Conservation (phyloP, 106 monocot genomes). For the Amphibolis antarctica region DNA sequence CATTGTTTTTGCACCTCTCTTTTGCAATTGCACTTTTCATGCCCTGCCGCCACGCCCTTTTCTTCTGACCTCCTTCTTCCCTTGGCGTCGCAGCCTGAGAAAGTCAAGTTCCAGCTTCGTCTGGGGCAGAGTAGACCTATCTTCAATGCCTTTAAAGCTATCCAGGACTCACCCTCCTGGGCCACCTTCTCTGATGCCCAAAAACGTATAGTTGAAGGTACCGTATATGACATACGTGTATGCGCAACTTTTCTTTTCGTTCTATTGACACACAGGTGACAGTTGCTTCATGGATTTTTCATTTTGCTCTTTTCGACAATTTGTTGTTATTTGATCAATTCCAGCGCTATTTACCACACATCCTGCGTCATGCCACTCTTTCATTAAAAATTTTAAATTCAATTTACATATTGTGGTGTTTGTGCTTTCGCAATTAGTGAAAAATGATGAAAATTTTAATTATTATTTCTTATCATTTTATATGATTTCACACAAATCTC, state of each 20-base stretch:
- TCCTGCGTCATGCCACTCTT: neutral
- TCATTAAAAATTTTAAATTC: too few species aligned
- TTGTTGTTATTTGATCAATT: too few species aligned
- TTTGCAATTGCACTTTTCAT: neutral
- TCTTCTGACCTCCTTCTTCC: neutral
- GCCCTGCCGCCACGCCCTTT: neutral
- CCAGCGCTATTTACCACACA: too few species aligned
- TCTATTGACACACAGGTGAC: too few species aligned
- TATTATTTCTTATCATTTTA: too few species aligned
- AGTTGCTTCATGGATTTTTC: too few species aligned
- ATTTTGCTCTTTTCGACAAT: too few species aligned
- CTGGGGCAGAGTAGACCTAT: slow-evolving; percentile 96
- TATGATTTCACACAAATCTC: too few species aligned
- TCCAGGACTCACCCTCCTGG: slow-evolving; percentile 65
- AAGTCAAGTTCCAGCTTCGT: slow-evolving; percentile 88
- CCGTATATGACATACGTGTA: neutral
- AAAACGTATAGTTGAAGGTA: slow-evolving; percentile 88
- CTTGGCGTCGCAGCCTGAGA: slow-evolving; percentile 58
- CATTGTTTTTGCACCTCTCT: neutral
- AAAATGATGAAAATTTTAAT: too few species aligned
- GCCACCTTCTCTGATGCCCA: slow-evolving; percentile 48
- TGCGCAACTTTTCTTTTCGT: neutral
- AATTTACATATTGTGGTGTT: too few species aligned
- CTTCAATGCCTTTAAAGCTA: slow-evolving; percentile 82
- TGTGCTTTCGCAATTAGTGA: too few species aligned